phyloP scores from a whole-genome alignment of 2,329 filamentous ascomycete species.

The Coniochaeta prunicola region DNA sequence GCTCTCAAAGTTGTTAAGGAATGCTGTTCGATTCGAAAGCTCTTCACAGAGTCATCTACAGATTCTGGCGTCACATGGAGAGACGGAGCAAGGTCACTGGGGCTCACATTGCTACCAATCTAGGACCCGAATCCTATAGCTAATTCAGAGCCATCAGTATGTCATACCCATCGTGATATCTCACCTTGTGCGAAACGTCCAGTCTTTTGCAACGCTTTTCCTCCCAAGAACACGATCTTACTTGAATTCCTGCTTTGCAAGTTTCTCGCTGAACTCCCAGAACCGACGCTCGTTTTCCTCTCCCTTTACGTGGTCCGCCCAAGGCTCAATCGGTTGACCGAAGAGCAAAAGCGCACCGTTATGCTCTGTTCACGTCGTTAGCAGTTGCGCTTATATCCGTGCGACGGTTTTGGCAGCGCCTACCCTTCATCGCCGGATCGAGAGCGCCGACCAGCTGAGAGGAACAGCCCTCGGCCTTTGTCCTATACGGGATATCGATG shows the following conservation, averaged over 20 bases:
- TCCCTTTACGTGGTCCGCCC: background rate
- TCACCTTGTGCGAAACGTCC: too few relatives aligned
- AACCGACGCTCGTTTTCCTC: slow-evolving; percentile 1
- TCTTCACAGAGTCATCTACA: background rate
- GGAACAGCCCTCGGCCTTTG: background rate
- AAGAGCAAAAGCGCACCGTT: background rate
- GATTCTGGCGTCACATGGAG: background rate
- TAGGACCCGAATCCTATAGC: background rate
- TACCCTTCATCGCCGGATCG: background rate
- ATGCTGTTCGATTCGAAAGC: background rate
- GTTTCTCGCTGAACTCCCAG: slow-evolving; percentile 1
- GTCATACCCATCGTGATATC: too few relatives aligned
- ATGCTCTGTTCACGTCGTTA: background rate
- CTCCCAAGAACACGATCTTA: background rate
- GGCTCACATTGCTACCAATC: background rate
- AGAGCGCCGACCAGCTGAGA: background rate
- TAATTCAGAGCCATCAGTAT: too few relatives aligned
- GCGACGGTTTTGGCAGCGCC: background rate
- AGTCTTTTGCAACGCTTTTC: background rate
- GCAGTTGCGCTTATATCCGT: background rate
- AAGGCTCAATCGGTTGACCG: background rate
- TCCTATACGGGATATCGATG: background rate
- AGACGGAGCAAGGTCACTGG: background rate
- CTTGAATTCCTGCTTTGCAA: background rate
- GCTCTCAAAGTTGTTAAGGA: background rate